phyloP scores from a whole-genome alignment of 495 filamentous ascomycete genomes.

The Talaromyces borbonicus region DNA sequence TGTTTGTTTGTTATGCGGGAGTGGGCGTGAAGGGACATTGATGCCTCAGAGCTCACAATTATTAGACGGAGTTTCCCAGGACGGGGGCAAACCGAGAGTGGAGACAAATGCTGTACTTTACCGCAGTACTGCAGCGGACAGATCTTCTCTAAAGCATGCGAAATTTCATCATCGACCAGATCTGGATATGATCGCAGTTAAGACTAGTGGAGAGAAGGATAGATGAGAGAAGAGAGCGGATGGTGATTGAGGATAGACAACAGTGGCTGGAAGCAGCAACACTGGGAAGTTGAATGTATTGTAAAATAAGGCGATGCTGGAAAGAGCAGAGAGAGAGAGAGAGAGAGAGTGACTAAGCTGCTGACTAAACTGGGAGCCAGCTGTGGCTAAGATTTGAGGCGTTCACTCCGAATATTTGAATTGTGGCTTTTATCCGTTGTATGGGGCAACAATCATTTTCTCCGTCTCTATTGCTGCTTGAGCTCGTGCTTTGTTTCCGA shows the following conservation, averaged over 20 bases:
- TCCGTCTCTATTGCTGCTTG: neutral
- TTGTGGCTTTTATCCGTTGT: slow-evolving; percentile 2
- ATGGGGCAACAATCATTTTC: slow-evolving; percentile 1
- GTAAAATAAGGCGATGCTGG: no score
- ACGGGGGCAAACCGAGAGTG: slow-evolving; percentile 3
- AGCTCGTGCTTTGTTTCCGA: neutral
- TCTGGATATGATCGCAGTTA: neutral
- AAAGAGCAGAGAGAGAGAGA: neutral
- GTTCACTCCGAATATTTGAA: neutral
- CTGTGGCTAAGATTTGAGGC: neutral
- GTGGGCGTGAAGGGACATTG: neutral
- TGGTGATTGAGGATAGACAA: neutral
- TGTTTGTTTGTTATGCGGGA: neutral
- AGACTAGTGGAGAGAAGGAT: neutral
- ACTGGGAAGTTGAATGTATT: no score
- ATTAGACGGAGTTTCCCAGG: slow-evolving; percentile 1
- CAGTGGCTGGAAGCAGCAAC: neutral
- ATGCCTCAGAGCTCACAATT: neutral
- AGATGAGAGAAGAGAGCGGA: neutral
- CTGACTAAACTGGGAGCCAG: neutral
- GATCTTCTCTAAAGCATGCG: no score
- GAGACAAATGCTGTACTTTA: no score
- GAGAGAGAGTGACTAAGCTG: neutral
- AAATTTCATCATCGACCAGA: no score
- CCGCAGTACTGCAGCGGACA: no score